Evolutionary conservation across 345 rosid species (phyloP).

Genomic region (Cardamine occulta): DNA sequence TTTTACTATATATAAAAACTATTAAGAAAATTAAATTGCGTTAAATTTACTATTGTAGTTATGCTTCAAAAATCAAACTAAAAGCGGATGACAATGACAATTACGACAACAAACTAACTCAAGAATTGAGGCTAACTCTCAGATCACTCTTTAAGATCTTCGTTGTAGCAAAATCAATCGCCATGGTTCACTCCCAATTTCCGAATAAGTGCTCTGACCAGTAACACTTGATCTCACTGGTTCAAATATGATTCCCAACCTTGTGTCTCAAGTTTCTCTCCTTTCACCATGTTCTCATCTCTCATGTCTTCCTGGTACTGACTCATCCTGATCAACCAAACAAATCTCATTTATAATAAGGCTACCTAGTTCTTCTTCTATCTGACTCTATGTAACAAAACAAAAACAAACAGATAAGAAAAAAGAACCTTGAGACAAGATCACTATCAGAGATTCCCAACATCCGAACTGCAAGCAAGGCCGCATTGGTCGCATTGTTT

Average conservation of each 20-base stretch:
- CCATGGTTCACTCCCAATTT: too few species aligned
- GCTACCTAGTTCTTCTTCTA: not conserved
- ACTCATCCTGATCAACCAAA: constrained; percentile 62
- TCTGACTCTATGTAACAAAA: constrained; percentile 6
- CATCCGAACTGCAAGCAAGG: constrained; percentile 79
- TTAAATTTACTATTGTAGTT: too few species aligned
- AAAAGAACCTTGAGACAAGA: constrained; percentile 53
- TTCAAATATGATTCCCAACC: constrained; percentile 83
- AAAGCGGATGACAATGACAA: too few species aligned
- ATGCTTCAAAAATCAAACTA: too few species aligned
- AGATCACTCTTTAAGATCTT: constrained; percentile 12
- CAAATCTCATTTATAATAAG: not conserved
- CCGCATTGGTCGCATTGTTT: constrained; percentile 86
- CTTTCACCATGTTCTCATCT: constrained; percentile 70
- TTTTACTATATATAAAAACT: too few species aligned
- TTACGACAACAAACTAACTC: constrained; percentile 16
- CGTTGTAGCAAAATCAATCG: constrained; percentile 21
- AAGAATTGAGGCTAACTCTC: constrained; percentile 27
- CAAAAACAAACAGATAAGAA: not conserved
- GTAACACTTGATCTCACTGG: constrained; percentile 48
- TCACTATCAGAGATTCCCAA: constrained; percentile 75
- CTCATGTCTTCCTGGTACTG: constrained; percentile 87
- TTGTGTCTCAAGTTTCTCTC: constrained; percentile 63
- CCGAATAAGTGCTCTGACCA: not conserved
- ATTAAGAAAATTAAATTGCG: too few species aligned